phyloP scores from a whole-genome alignment of 73 alveolate species.

The Symbiodinium natans region DNA sequence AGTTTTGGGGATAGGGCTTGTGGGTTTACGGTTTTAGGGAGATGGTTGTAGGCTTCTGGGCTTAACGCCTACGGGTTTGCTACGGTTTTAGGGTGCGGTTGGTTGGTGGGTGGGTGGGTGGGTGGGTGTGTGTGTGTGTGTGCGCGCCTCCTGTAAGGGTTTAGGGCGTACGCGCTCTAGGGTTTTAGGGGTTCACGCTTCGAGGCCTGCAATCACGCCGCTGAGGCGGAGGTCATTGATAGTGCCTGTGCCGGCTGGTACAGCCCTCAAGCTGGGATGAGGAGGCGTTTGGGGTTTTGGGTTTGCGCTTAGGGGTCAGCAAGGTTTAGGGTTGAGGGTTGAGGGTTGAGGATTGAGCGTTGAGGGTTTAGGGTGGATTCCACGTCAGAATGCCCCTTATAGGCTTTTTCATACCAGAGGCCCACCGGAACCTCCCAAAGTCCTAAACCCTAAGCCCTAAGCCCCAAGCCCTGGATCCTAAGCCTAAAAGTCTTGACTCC shows the following conservation, averaged over 20 bases:
- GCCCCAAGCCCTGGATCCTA: background rate
- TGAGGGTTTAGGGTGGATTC: background rate
- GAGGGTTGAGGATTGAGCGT: background rate
- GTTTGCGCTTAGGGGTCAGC: too few relatives aligned
- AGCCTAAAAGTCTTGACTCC: too few relatives aligned
- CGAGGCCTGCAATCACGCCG: background rate
- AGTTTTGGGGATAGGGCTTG: too few relatives aligned
- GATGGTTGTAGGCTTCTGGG: background rate
- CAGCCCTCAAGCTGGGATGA: background rate
- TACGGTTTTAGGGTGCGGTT: too few relatives aligned
- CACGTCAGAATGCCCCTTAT: background rate
- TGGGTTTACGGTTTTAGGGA: background rate
- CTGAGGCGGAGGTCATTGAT: background rate
- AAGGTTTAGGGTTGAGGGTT: background rate
- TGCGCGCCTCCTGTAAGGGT: too few relatives aligned
- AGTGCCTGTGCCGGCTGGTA: background rate
- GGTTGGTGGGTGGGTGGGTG: too few relatives aligned
- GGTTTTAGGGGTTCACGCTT: too few relatives aligned
- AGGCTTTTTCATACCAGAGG: too few relatives aligned
- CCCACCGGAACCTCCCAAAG: too few relatives aligned
- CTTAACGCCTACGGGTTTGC: background rate
- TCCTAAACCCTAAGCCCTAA: background rate
- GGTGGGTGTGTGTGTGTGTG: too few relatives aligned
- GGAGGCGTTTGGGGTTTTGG: too few relatives aligned
- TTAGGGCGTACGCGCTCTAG: too few relatives aligned